These are phyloP conservation scores for Solanum boliviense DNA, from an alignment of 257 asterid genomes.

Conservation along the genomic window DNA sequence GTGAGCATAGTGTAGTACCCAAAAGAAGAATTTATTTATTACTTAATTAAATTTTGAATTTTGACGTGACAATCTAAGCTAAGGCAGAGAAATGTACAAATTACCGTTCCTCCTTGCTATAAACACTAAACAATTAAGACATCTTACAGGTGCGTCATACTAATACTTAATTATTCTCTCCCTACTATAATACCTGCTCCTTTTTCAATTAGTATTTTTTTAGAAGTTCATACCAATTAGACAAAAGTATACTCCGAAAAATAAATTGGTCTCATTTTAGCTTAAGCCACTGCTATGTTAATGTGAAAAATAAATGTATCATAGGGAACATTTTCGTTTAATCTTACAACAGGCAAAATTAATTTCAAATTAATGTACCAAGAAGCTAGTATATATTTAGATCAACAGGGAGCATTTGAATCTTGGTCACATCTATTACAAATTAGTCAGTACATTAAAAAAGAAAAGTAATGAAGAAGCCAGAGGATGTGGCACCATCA, in stretches of 20 bases:
- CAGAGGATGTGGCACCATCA: neutral
- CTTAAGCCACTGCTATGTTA: neutral
- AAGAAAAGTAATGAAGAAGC: neutral
- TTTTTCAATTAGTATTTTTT: no score
- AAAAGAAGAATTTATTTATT: no score
- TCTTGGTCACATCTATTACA: neutral
- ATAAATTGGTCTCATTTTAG: no score
- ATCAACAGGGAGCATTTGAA: neutral
- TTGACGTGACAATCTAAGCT: neutral
- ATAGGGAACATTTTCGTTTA: neutral
- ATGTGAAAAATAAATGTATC: neutral
- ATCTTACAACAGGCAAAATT: neutral
- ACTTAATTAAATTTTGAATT: no score
- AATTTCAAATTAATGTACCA: neutral
- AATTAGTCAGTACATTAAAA: neutral
- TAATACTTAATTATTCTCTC: neutral
- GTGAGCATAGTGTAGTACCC: neutral
- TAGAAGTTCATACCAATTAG: neutral
- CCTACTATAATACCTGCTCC: neutral
- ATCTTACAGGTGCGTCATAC: neutral
- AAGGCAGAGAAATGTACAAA: neutral
- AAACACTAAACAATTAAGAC: neutral
- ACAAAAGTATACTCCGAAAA: neutral
- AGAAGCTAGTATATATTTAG: neutral
- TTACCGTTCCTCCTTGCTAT: neutral